phyloP scores from a whole-genome alignment of 2,329 filamentous ascomycete species.

The Ilyonectria robusta region DNA sequence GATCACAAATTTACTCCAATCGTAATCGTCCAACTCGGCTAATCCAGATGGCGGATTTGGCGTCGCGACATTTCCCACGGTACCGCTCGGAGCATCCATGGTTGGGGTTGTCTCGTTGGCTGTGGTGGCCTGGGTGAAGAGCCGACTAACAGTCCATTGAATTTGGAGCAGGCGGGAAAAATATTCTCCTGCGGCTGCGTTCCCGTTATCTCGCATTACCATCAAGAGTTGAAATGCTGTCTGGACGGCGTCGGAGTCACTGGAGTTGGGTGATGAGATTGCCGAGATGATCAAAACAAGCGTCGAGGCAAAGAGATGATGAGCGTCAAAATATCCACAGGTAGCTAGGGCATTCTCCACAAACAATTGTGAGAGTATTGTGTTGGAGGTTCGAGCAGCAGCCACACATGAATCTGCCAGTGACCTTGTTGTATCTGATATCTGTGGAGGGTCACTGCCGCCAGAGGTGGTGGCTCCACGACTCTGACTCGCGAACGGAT shows the following conservation, averaged over 20 bases:
- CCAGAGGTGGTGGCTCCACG: neutral
- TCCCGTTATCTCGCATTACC: slow-evolving; percentile 32
- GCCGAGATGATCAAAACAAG: slow-evolving; percentile 34
- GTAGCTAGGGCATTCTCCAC: slow-evolving; percentile 32
- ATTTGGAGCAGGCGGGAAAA: slow-evolving; percentile 30
- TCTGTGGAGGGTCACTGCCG: neutral
- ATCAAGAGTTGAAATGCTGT: slow-evolving; percentile 32
- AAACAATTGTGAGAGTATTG: slow-evolving; percentile 30
- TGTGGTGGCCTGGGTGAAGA: slow-evolving; percentile 19
- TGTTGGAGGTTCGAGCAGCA: slow-evolving; percentile 31
- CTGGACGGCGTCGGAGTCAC: slow-evolving; percentile 34
- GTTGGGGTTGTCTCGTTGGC: neutral
- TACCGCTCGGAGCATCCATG: neutral
- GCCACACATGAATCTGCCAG: slow-evolving; percentile 31
- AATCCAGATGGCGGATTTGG: slow-evolving; percentile 1
- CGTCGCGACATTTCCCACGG: neutral
- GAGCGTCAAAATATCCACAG: slow-evolving; percentile 34
- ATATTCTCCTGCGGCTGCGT: slow-evolving; percentile 26
- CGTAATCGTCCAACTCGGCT: slow-evolving; percentile 21
- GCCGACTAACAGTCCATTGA: slow-evolving; percentile 29
- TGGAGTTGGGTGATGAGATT: slow-evolving; percentile 31
- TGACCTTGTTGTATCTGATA: slow-evolving; percentile 32
- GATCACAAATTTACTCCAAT: slow-evolving; percentile 30
- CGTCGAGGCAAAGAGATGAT: slow-evolving; percentile 33
- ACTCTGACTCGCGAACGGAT: slow-evolving; percentile 20